Conservation (phyloP, 768 basidiomycete species). For the Hydnum rufescens region DNA sequence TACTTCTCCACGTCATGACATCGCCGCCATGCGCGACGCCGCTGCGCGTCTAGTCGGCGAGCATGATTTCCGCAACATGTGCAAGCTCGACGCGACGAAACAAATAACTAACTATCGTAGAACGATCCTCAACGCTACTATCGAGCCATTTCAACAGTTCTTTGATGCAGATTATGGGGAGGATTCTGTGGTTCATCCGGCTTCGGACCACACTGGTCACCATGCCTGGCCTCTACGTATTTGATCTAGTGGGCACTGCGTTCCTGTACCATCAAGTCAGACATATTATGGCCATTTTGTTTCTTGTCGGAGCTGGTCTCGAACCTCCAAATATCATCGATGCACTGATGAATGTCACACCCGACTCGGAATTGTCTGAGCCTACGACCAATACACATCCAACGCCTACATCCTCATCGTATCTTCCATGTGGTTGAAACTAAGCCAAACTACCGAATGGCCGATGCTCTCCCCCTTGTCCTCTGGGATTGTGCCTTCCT, state of each 20-base stretch:
- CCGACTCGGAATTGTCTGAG: too few relatives aligned
- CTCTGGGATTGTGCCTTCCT: constrained; percentile 78
- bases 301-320: constrained; percentile 66
- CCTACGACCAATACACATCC: background rate
- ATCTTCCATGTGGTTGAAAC: constrained; percentile 32
- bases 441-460: constrained; percentile 89
- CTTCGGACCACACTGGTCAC: background rate
- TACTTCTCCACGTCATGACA: constrained; percentile 31
- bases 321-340: constrained; percentile 54
- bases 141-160: constrained; percentile 21
- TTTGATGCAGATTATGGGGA: background rate
- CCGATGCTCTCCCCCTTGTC: constrained; percentile 74
- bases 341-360: constrained; percentile 55
- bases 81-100: constrained; percentile 81
- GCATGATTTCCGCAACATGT: constrained; percentile 92
- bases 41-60: constrained; percentile 57
- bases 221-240: constrained; percentile 31
- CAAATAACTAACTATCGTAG: constrained; percentile 69
- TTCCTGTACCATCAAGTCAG: constrained; percentile 94
- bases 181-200: too few relatives aligned
- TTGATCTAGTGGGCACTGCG: constrained; percentile 72
- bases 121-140: constrained; percentile 43
- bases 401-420: constrained; percentile 1
- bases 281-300: constrained; percentile 81
- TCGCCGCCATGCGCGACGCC: constrained; percentile 55